These are phyloP conservation scores for Boletellus deceptivus DNA, from an alignment of 1,284 basidiomycete genomes.

Conservation along the genomic window DNA sequence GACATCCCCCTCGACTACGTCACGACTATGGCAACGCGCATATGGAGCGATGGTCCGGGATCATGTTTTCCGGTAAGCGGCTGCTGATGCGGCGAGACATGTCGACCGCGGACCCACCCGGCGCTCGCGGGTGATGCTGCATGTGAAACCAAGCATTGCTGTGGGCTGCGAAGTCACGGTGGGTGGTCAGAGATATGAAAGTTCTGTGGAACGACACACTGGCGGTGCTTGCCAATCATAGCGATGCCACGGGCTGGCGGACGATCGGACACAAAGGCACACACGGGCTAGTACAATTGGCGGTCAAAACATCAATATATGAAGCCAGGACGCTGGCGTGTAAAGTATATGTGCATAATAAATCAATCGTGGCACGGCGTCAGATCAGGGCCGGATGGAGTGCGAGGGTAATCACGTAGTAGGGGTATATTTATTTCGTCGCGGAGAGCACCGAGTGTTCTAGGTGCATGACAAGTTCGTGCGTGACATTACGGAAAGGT, in stretches of 20 bases:
- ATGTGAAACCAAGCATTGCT: conserved; percentile 22
- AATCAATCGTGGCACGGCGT: conserved; percentile 28
- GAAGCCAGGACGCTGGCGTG: conserved; percentile 5
- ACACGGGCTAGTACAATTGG: background rate
- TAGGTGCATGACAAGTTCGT: conserved; percentile 22
- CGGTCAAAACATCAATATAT: conserved; percentile 6
- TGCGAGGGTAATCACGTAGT: conserved; percentile 33
- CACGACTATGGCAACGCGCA: conserved; percentile 25
- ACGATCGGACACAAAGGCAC: conserved; percentile 9
- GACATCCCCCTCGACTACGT: conserved; percentile 23
- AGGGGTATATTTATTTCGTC: conserved; percentile 33
- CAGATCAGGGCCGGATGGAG: conserved; percentile 15
- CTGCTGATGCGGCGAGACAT: conserved; percentile 3
- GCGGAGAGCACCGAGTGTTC: conserved; percentile 8
- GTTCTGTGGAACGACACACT: conserved; percentile 25
- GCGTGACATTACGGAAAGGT: conserved; percentile 25
- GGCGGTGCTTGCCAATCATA: conserved; percentile 12
- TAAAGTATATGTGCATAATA: conserved; percentile 28
- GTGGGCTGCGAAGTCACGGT: conserved; percentile 1
- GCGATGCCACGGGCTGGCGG: conserved; percentile 2
- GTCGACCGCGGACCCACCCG: background rate
- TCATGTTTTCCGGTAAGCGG: conserved; percentile 17
- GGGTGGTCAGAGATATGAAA: conserved; percentile 29
- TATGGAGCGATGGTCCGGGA: conserved; percentile 6
- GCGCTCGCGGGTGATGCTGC: conserved; percentile 6